Percentiles rank a stretch among this genome's conserved stretches.
phyloP scores from a whole-genome alignment of 2,329 filamentous ascomycete genomes.

The Trichophyton verrucosum region DNA sequence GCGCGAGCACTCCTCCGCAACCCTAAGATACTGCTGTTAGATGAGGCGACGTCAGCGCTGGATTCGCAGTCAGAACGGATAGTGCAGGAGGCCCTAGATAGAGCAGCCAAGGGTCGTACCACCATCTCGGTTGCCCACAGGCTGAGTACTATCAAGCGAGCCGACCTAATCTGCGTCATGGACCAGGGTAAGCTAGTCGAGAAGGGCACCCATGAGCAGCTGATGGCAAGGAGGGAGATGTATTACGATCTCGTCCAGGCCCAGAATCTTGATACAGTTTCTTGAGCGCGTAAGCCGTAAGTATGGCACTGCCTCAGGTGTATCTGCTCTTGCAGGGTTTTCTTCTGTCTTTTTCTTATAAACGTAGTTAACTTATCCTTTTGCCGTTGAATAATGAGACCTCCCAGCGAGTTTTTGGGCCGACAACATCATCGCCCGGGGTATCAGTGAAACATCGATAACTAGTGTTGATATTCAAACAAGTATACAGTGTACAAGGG shows the following conservation, averaged over 20 bases:
- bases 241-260: conserved; percentile 1
- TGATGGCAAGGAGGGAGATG: not conserved
- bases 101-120: not conserved
- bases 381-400: not conserved
- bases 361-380: not conserved
- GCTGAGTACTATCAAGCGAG: not conserved
- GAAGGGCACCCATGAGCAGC: not conserved
- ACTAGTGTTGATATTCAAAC: too few relatives aligned
- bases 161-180: conserved; percentile 1
- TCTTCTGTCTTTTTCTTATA: not conserved
- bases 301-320: not conserved
- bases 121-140: conserved; percentile 1
- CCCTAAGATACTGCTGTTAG: not conserved
- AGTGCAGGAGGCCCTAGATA: not conserved
- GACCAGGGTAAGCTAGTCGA: conserved; percentile 1
- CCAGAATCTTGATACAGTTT: not conserved
- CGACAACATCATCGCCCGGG: not conserved
- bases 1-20: not conserved
- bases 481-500: too few relatives aligned
- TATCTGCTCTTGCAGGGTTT: not conserved
- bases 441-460: too few relatives aligned
- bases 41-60: not conserved
- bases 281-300: not conserved
- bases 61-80: conserved; percentile 1
- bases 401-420: not conserved